Base-by-base conservation (phyloP, 2,329 filamentous ascomycete species). In the Exophiala sp. region DNA sequence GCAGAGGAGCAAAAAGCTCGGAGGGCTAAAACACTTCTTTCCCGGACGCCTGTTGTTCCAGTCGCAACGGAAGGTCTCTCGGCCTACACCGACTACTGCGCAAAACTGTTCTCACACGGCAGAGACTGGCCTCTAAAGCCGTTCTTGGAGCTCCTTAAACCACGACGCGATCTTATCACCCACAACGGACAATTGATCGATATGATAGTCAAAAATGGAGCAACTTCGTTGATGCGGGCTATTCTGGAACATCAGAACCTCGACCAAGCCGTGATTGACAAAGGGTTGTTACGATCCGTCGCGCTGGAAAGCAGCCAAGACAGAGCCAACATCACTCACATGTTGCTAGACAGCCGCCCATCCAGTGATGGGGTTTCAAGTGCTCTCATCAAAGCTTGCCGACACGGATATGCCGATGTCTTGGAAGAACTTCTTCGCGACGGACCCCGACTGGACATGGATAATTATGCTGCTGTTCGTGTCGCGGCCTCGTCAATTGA, bases 41-140 rank as follows among this genome's bases (percentile, higher is more conserved):
- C 36, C 14, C 14, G n/a, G 38, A 24, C 14, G 21, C 20, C 18
- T 24, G 18, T 16, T n/a, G 36, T 33, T 10, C 9, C 12, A 18
- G 33, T 32, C 34, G 20, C 47, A 12, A 44, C 12, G 6, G 14
- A 16, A n/a, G 47, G 36, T n/a, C 34, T 50, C 24, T 42, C 38
- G n/a, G 29, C 36, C 18, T 50, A 50, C 21, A 34, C 38, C 35
- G 24, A 50, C n/a, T 50, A 42, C 24, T 50, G 47, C 47, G 20
- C 16, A 12, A 42, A 12, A 10, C 11, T 34, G 16, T 42, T 35
- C n/a, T n/a, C 20, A 11, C 14, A 33, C 14, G 47, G 47, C 29
- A 29, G 47, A 16, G 35, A 43, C 12, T 50, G 47, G 47, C 38
- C 35, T 11, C 16, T 50, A 21, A 11, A 44, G 38, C 38, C 47